These are phyloP conservation scores for Triangularia setosa DNA, from an alignment of 2,329 filamentous ascomycete genomes.

Conservation along the genomic window DNA sequence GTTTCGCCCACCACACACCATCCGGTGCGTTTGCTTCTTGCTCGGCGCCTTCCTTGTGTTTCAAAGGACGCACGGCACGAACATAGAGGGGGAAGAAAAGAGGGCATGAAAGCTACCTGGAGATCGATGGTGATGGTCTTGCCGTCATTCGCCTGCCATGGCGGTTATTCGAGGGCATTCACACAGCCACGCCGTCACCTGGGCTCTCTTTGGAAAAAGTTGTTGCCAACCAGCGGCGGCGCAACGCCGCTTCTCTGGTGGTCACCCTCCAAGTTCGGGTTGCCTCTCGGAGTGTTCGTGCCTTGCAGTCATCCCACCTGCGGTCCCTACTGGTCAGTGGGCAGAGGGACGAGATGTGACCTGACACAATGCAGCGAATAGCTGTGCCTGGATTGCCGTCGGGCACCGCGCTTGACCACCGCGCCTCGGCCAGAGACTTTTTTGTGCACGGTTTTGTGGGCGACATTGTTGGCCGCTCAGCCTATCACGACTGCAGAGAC, in stretches of 20 bases:
- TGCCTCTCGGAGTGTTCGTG: conserved; percentile 25
- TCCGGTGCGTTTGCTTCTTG: neutral
- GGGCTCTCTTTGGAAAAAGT: neutral
- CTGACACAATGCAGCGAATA: conserved; percentile 23
- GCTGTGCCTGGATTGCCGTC: conserved; percentile 23
- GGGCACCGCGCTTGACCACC: conserved; percentile 18
- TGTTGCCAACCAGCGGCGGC: neutral
- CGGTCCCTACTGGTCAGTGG: conserved; percentile 20
- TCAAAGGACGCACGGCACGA: too few species aligned
- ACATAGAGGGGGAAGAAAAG: too few species aligned
- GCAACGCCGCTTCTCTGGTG: neutral
- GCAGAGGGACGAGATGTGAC: conserved; percentile 19
- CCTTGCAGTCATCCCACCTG: conserved; percentile 25
- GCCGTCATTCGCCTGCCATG: neutral
- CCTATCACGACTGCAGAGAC: conserved; percentile 25
- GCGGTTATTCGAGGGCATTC: neutral
- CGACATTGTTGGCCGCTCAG: conserved; percentile 15
- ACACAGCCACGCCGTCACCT: neutral
- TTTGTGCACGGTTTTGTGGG: conserved; percentile 21
- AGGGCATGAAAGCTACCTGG: too few species aligned
- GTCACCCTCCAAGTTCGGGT: conserved; percentile 12
- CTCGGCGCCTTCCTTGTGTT: conserved; percentile 9
- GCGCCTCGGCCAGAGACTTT: conserved; percentile 16
- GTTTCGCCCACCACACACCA: neutral
- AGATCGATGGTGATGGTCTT: conserved; percentile 12